Evolutionary conservation across 2,329 filamentous ascomycete genomes (phyloP).

Genomic region (Fusarium sp.): DNA sequence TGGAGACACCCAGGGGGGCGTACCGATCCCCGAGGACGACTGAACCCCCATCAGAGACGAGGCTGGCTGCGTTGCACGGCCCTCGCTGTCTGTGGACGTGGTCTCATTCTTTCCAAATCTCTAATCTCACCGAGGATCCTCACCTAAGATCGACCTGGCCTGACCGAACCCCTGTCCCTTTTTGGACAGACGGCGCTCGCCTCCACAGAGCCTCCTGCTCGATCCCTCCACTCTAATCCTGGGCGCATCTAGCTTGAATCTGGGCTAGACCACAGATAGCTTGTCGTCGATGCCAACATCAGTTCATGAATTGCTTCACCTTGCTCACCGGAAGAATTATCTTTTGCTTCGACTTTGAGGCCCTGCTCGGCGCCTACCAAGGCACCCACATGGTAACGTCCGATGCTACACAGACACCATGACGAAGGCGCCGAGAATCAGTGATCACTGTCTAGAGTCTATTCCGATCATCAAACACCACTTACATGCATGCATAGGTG

Average conservation of each 20-base stretch:
- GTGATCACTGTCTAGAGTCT: neutral
- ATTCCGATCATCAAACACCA: slow-evolving; percentile 17
- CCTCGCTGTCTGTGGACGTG: slow-evolving; percentile 14
- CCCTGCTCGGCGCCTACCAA: slow-evolving; percentile 3
- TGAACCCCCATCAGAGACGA: neutral
- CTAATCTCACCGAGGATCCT: slow-evolving; percentile 43
- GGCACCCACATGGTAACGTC: slow-evolving; percentile 8
- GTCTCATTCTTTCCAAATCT: slow-evolving; percentile 32
- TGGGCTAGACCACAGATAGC: slow-evolving; percentile 6
- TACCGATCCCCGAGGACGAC: neutral
- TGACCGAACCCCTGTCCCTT: slow-evolving; percentile 30
- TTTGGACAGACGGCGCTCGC: neutral
- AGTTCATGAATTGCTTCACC: slow-evolving; percentile 32
- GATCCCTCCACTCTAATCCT: slow-evolving; percentile 36
- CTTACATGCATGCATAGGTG: slow-evolving; percentile 21
- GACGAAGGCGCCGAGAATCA: slow-evolving; percentile 5
- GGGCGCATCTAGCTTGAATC: slow-evolving; percentile 29
- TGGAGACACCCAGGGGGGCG: slow-evolving; percentile 21
- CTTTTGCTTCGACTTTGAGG: neutral
- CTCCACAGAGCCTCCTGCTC: slow-evolving; percentile 14
- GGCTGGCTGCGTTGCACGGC: neutral
- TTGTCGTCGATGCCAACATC: slow-evolving; percentile 11
- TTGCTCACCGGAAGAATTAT: neutral
- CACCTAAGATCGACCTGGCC: slow-evolving; percentile 41
- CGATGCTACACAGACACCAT: slow-evolving; percentile 20